Percentiles rank a stretch among this genome's conserved stretches.
Conservation (phyloP, 2,329 filamentous ascomycete species). For the Arachnomyces sp. region DNA sequence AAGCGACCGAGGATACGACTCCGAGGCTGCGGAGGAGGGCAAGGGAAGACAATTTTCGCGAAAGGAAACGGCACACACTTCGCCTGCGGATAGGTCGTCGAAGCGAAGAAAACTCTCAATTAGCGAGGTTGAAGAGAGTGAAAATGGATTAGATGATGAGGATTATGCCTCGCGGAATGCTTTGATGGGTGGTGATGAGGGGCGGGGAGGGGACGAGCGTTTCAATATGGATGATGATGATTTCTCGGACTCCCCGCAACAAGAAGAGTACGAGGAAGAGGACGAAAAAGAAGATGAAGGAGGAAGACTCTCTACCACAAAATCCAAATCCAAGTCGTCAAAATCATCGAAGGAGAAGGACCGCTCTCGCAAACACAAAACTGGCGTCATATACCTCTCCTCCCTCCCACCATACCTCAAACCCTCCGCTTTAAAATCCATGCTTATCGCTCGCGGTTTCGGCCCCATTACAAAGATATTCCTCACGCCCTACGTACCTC, state of each 20-base stretch:
- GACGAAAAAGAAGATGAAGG: conserved; percentile 11
- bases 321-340: conserved; percentile 15
- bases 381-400: conserved; percentile 38
- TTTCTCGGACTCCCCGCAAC: conserved; percentile 12
- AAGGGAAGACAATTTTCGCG: conserved; percentile 21
- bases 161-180: conserved; percentile 20
- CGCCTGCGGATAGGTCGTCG: no score
- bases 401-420: conserved; percentile 41
- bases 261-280: conserved; percentile 7
- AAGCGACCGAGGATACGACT: conserved; percentile 37
- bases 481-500: conserved; percentile 30
- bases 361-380: conserved; percentile 20
- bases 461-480: conserved; percentile 37
- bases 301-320: conserved; percentile 8
- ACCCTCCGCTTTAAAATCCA: conserved; percentile 36
- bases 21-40: conserved; percentile 34
- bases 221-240: conserved; percentile 46
- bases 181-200: conserved; percentile 43
- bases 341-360: conserved; percentile 4
- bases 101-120: conserved; percentile 21
- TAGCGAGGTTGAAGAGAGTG: conserved; percentile 3
- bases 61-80: conserved; percentile 13
- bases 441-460: conserved; percentile 35
- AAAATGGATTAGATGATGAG: conserved; percentile 48
- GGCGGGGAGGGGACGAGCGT: conserved; percentile 49